Evolutionary conservation across 2,329 filamentous ascomycete genomes (phyloP).

Genomic region (Monosporascus ibericus): DNA sequence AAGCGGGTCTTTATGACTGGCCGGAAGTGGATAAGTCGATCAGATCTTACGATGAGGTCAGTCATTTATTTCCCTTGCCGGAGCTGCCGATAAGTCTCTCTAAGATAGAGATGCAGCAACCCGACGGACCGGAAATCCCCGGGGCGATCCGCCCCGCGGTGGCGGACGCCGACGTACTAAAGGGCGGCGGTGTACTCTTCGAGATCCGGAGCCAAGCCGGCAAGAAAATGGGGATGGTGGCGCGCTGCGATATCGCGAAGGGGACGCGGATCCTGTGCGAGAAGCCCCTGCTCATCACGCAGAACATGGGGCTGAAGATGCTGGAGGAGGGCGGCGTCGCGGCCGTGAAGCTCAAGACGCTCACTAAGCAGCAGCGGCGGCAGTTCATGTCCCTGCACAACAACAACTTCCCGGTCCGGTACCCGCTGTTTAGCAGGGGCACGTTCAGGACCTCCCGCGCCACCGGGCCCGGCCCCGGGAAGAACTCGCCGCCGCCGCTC

Average conservation of each 20-base stretch:
- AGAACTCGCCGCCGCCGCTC: conserved; percentile 9
- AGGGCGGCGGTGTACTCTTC: no score
- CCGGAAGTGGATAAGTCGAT: no score
- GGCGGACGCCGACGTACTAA: no score
- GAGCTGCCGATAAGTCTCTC: no score
- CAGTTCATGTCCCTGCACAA: conserved; percentile 18
- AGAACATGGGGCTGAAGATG: not conserved
- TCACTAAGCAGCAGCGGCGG: conserved; percentile 9
- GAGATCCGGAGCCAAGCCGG: conserved; percentile 10
- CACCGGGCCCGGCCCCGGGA: conserved; percentile 3
- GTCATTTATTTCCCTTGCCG: no score
- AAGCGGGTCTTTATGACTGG: no score
- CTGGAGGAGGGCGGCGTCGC: not conserved
- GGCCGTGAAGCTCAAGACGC: conserved; percentile 5
- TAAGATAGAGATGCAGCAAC: no score
- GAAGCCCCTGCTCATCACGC: conserved; percentile 27
- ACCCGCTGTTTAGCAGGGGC: conserved; percentile 12
- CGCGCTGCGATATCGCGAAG: conserved; percentile 26
- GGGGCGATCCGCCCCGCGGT: no score
- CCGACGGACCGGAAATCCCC: no score
- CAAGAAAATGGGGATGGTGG: conserved; percentile 36
- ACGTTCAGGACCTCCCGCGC: conserved; percentile 21
- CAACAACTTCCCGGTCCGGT: conserved; percentile 25
- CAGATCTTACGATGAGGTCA: no score
- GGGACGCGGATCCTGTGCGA: conserved; percentile 35